Percentiles rank a stretch among this genome's conserved stretches.
These are phyloP conservation scores for Fomitopsis serialis DNA, from an alignment of 768 basidiomycete genomes.

Conservation along the genomic window DNA sequence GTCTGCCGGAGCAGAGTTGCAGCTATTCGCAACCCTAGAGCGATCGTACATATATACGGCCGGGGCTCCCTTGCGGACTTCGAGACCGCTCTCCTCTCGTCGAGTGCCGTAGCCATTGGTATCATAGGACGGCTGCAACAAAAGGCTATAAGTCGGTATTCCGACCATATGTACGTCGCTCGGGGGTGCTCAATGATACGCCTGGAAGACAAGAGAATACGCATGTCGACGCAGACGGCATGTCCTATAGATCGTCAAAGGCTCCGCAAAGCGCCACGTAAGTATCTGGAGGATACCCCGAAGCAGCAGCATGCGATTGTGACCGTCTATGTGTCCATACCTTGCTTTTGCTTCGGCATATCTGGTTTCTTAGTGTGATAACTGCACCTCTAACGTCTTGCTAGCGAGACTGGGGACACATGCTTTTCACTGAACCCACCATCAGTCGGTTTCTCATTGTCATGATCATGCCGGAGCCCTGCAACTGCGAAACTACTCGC, in stretches of 20 bases:
- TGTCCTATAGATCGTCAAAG: constrained; percentile 19
- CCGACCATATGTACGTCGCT: too few relatives aligned
- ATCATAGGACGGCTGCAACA: too few relatives aligned
- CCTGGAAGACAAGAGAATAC: not conserved
- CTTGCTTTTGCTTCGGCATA: too few relatives aligned
- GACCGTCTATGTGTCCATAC: not conserved
- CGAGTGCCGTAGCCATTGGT: too few relatives aligned
- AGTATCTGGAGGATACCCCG: not conserved
- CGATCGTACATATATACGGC: too few relatives aligned
- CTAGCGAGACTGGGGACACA: constrained; percentile 30
- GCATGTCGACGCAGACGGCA: not conserved
- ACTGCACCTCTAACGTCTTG: not conserved
- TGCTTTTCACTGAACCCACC: constrained; percentile 24
- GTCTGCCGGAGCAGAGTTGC: too few relatives aligned
- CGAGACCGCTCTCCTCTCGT: too few relatives aligned
- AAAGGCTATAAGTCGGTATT: too few relatives aligned
- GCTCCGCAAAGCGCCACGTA: constrained; percentile 24
- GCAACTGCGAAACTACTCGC: constrained; percentile 23
- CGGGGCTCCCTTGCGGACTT: too few relatives aligned
- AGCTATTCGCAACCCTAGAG: too few relatives aligned
- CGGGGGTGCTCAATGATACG: too few relatives aligned
- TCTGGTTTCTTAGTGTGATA: not conserved
- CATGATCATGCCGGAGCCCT: constrained; percentile 13
- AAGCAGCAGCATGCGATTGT: not conserved
- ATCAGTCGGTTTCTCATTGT: constrained; percentile 24